A percentile compares a stretch with the other conserved stretches of the same genome.
Evolutionary conservation across 768 basidiomycete genomes (phyloP).

Genomic region (Panaeolus cyanescens): DNA sequence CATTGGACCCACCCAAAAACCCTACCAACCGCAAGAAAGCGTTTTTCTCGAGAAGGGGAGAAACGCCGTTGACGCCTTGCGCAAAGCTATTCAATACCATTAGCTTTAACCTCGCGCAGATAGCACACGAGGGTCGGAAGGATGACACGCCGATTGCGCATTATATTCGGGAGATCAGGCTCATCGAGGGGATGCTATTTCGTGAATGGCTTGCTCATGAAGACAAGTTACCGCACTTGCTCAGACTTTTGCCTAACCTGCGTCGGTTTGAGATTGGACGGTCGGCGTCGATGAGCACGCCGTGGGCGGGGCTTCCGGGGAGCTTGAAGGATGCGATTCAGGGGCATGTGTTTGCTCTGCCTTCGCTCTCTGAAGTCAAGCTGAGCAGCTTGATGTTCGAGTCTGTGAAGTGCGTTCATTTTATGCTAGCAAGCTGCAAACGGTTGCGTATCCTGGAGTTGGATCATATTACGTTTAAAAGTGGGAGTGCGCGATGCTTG

Average conservation of each 20-base stretch:
- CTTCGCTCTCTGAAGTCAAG: slow-evolving; percentile 20
- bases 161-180: slow-evolving; percentile 22
- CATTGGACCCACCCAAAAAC: slow-evolving; percentile 18
- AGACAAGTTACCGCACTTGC: slow-evolving; percentile 16
- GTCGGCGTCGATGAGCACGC: slow-evolving; percentile 20
- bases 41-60: slow-evolving; percentile 8
- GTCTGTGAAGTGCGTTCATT: slow-evolving; percentile 13
- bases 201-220: slow-evolving; percentile 24
- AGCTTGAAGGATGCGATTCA: slow-evolving; percentile 17
- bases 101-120: slow-evolving; percentile 26
- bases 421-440: slow-evolving; percentile 16
- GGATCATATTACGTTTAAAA: slow-evolving; percentile 19
- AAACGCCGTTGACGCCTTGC: slow-evolving; percentile 11
- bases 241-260: slow-evolving; percentile 19
- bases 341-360: slow-evolving; percentile 14
- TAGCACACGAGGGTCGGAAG: background rate
- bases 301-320: slow-evolving; percentile 17
- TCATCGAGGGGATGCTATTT: slow-evolving; percentile 24
- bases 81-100: slow-evolving; percentile 14
- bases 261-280: slow-evolving; percentile 22
- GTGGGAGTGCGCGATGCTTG: slow-evolving; percentile 9
- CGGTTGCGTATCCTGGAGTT: slow-evolving; percentile 20
- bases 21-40: slow-evolving; percentile 1
- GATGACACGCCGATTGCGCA: slow-evolving; percentile 45
- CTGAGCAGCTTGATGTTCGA: slow-evolving; percentile 21